Percentiles rank a stretch among this genome's conserved stretches.
Conservation (phyloP, 495 filamentous ascomycete species). For the Parmelia sp. region DNA sequence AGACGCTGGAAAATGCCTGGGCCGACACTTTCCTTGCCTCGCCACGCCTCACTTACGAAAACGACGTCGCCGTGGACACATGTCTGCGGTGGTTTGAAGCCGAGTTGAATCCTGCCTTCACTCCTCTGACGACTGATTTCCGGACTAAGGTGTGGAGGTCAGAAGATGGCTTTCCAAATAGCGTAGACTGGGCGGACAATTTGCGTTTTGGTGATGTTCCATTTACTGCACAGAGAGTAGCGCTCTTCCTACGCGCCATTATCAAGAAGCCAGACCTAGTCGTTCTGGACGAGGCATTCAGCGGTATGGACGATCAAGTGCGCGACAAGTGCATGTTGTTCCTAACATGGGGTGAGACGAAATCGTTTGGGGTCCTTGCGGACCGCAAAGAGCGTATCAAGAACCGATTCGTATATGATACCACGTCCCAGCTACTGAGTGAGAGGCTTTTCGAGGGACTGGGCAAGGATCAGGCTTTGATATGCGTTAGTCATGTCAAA, state of each 20-base stretch:
- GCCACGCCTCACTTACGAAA: constrained; percentile 53
- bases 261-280: constrained; percentile 80
- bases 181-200: constrained; percentile 61
- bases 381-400: background rate
- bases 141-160: background rate
- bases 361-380: constrained; percentile 11
- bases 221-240: constrained; percentile 72
- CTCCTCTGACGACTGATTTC: background rate
- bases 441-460: constrained; percentile 38
- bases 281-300: constrained; percentile 89
- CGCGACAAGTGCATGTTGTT: constrained; percentile 78
- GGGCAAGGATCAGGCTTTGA: constrained; percentile 62
- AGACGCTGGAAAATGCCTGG: constrained; percentile 76
- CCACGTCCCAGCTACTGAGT: background rate
- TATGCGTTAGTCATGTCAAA: constrained; percentile 81
- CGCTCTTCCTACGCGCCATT: constrained; percentile 78
- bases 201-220: constrained; percentile 66
- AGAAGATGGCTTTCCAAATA: constrained; percentile 23
- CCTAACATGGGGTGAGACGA: constrained; percentile 53
- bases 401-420: background rate
- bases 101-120: constrained; percentile 56
- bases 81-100: constrained; percentile 65
- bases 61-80: constrained; percentile 53
- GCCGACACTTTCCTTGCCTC: constrained; percentile 74
- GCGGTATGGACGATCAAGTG: constrained; percentile 76